phyloP scores from a whole-genome alignment of 2,329 filamentous ascomycete genomes.

The Phialocephala sp. region DNA sequence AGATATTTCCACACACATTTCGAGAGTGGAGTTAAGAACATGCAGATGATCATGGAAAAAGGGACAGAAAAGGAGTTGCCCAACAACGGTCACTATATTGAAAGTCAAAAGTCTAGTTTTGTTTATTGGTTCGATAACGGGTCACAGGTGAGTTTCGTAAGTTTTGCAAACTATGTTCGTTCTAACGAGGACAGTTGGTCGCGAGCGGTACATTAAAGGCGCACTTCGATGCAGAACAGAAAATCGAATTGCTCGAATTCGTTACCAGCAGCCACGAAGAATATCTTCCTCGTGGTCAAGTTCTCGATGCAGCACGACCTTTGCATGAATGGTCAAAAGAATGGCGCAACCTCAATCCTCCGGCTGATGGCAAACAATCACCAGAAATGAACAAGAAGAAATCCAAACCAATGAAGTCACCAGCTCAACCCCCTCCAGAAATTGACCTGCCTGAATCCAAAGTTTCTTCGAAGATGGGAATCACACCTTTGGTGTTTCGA shows the following conservation, averaged over 20 bases:
- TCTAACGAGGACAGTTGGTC: constrained; percentile 64
- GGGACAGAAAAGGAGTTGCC: constrained; percentile 60
- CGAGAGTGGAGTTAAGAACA: constrained; percentile 81
- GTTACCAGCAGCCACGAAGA: constrained; percentile 79
- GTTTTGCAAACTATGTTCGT: background rate
- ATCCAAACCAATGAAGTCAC: constrained; percentile 62
- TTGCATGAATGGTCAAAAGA: constrained; percentile 70
- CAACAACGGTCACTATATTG: constrained; percentile 73
- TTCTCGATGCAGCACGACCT: constrained; percentile 66
- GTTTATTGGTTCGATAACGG: constrained; percentile 89
- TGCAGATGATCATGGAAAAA: constrained; percentile 85
- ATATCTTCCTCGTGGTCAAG: constrained; percentile 74
- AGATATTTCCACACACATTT: constrained; percentile 92
- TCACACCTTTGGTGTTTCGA: constrained; percentile 65
- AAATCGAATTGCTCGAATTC: constrained; percentile 86
- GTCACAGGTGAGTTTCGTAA: constrained; percentile 68
- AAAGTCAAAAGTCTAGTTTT: constrained; percentile 77
- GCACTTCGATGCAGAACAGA: constrained; percentile 78
- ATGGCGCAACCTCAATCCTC: constrained; percentile 63
- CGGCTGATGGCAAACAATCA: constrained; percentile 60
- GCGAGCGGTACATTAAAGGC: constrained; percentile 78
- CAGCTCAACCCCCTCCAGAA: constrained; percentile 63
- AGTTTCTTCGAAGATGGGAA: constrained; percentile 58
- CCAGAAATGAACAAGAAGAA: constrained; percentile 75
- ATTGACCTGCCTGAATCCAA: constrained; percentile 64